Conservation (phyloP, 352 stramenopile genomes). For the Phytophthora palmivora region DNA sequence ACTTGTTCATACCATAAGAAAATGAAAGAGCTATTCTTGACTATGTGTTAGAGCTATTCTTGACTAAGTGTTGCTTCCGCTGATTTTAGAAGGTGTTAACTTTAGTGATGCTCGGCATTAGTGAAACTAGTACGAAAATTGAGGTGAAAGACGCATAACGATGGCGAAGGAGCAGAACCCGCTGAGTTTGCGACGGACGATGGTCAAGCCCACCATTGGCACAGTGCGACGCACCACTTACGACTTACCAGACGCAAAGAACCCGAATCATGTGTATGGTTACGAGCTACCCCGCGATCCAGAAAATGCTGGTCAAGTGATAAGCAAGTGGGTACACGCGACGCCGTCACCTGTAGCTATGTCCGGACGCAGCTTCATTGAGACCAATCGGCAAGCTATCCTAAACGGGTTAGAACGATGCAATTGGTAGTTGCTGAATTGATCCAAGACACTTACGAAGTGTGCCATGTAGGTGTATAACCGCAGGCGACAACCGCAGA, state of each 20-base stretch:
- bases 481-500: slow-evolving; percentile 57
- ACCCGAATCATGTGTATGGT: slow-evolving; percentile 73
- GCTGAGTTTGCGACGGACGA: slow-evolving; percentile 70
- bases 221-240: slow-evolving; percentile 65
- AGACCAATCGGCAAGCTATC: slow-evolving; percentile 80
- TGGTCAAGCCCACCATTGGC: slow-evolving; percentile 84
- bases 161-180: slow-evolving; percentile 44
- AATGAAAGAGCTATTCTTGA: no score
- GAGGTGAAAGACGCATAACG: background rate
- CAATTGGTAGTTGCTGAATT: background rate
- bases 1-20: no score
- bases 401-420: slow-evolving; percentile 42
- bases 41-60: slow-evolving; percentile 24
- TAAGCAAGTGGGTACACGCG: slow-evolving; percentile 75
- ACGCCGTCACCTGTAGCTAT: slow-evolving; percentile 68
- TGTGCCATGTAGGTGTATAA: slow-evolving; percentile 45
- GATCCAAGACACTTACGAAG: background rate
- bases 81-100: slow-evolving; percentile 12
- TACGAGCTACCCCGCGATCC: slow-evolving; percentile 73
- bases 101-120: background rate
- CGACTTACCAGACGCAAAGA: slow-evolving; percentile 72
- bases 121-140: background rate
- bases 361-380: slow-evolving; percentile 76
- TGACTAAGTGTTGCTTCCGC: slow-evolving; percentile 11
- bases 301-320: slow-evolving; percentile 75